Evolutionary conservation across 768 basidiomycete species (phyloP).

Genomic region (Rhodotorula diobovata): DNA sequence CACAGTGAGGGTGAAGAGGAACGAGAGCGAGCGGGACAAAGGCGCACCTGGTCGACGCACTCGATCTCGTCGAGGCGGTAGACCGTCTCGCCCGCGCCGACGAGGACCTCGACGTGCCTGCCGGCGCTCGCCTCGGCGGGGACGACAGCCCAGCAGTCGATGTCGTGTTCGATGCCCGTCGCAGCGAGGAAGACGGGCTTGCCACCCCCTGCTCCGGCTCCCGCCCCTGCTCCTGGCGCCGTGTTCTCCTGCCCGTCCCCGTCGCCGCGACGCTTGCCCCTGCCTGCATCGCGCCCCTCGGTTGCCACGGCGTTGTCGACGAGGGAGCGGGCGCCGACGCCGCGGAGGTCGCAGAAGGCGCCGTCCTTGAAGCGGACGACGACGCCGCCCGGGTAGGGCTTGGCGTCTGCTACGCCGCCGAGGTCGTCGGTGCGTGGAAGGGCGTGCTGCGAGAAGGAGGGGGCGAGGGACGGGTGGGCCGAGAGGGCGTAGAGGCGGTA

Average conservation of each 20-base stretch:
- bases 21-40: neutral
- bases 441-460: conserved; percentile 68
- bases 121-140: conserved; percentile 84
- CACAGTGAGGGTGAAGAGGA: neutral
- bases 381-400: conserved; percentile 81
- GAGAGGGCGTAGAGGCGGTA: conserved; percentile 68
- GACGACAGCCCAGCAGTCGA: conserved; percentile 74
- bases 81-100: conserved; percentile 73
- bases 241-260: too few relatives aligned
- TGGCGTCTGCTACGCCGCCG: conserved; percentile 71
- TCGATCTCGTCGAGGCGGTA: conserved; percentile 84
- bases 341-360: conserved; percentile 76
- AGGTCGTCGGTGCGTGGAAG: conserved; percentile 73
- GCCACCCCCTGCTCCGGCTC: neutral
- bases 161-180: conserved; percentile 69
- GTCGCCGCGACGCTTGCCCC: neutral
- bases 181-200: conserved; percentile 21
- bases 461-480: conserved; percentile 47
- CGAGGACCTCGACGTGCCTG: conserved; percentile 79
- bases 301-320: neutral
- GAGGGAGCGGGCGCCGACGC: conserved; percentile 54
- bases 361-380: conserved; percentile 76
- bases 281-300: neutral
- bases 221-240: neutral
- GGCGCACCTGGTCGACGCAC: conserved; percentile 62